Base-by-base conservation (phyloP, 1,284 basidiomycete species). In the Blastosporella zonata region DNA sequence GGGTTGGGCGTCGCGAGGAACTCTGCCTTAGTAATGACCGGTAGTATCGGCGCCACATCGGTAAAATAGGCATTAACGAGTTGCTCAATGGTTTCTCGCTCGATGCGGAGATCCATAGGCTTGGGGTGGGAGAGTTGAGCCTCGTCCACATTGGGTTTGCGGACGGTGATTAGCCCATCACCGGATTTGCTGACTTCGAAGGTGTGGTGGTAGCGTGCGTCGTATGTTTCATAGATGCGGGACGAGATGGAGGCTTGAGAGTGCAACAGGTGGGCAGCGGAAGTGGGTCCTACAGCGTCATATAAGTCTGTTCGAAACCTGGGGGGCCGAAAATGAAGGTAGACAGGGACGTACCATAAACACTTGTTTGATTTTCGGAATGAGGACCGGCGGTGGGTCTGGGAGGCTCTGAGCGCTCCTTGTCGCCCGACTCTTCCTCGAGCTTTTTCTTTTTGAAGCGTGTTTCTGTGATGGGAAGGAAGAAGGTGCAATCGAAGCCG, bases 381-480 rank as follows among this genome's bases (percentile, higher is more conserved):
- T 65, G 67, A 7, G 72, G 69, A 21, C 73, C 68, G 12, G 62
- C 53, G 21, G 68, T 69, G 47, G 55, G 52, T 35, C 53, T 53
- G 55, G 61, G 68, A 27, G 54, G 64, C 57, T 64, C 71, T 43
- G 65, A 63, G 58, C 70, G 77, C 59, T 81, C 73, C 56, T 70
- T 67, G 34, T 71, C 68, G 0, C 70, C 70, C 0, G 72, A 69
- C 55, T 90, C 87, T 57, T 87, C 86, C 55, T 86, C 85, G 37
- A 80, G 55, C 59, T 88, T 87, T 71, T 93, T 92, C 74, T 96
- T 96, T 75, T 97, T 97, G 79, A 97, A 98, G 10, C 95, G 84
- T 0, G 95, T 99, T 67, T 98, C 96, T 15, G 95, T 93, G 61
- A 99, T 98, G 43, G 96, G 96, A 17, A 98, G 79, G 75, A 97